phyloP scores from a whole-genome alignment of 352 stramenopile genomes.

The Phytopythium montanum region DNA sequence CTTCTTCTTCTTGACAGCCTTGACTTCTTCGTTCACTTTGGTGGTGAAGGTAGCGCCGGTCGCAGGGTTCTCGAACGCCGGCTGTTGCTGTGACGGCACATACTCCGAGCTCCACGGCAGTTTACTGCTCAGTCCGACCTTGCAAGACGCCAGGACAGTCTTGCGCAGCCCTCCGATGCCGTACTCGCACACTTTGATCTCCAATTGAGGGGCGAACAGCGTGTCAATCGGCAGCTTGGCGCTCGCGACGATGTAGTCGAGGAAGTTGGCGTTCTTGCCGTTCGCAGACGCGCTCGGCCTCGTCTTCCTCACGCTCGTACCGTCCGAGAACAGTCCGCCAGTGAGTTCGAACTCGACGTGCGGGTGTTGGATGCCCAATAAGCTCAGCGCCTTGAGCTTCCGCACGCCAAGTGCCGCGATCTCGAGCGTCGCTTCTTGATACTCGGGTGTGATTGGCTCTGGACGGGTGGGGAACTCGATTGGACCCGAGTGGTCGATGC shows the following conservation, averaged over 20 bases:
- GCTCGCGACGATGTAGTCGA: constrained; percentile 47
- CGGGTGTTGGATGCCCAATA: constrained; percentile 53
- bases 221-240: constrained; percentile 57
- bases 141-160: constrained; percentile 45
- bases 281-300: constrained; percentile 30
- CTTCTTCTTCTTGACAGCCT: neutral
- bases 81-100: constrained; percentile 22
- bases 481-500: constrained; percentile 39
- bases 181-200: constrained; percentile 57
- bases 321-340: constrained; percentile 44
- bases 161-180: constrained; percentile 53
- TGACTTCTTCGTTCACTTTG: neutral
- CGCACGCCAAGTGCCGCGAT: constrained; percentile 68
- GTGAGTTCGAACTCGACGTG: constrained; percentile 70
- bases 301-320: constrained; percentile 34
- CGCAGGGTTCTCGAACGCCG: constrained; percentile 45
- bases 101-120: constrained; percentile 68
- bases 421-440: constrained; percentile 50
- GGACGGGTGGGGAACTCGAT: constrained; percentile 23
- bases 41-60: neutral
- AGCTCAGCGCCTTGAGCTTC: constrained; percentile 49
- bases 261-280: constrained; percentile 75
- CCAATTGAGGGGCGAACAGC: constrained; percentile 56
- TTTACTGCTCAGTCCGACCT: constrained; percentile 55
- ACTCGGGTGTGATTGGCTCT: constrained; percentile 41